Base-by-base conservation (phyloP, 805 yeast species). In the Lipomyces spencermartinsiae region DNA sequence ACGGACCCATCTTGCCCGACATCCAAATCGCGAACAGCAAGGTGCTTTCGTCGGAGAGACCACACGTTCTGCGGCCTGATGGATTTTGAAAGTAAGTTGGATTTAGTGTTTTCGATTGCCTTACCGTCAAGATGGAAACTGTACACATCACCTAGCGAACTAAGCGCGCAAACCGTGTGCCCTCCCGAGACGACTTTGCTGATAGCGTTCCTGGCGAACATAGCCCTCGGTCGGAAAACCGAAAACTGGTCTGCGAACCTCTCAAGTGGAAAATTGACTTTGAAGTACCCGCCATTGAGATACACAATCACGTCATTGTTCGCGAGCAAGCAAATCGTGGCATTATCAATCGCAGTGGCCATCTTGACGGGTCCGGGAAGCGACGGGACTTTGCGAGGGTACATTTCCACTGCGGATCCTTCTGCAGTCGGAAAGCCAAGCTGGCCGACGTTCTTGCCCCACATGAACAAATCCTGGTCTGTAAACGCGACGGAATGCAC, bases 381-480 rank as follows among this genome's bases (percentile, higher is more conserved):
- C 67, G 2, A 70, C 22, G 70, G 82, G 83, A 22, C 87, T 86
- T 71, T 80, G 76, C 73, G 70, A 64, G 74, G 80, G 14, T 59
- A 31, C 22, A 58, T 70, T 71, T 8, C 80, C 75, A 70, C 78
- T 74, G 70, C 72, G 33, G 63, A 63, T 22, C 68, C 69, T 69
- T 72, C 71, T 16, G 77, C 66, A 19, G 79, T 66, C 5, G 80
- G 73, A 61, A 85, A 80, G 2, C 94, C 94, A 88, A 92, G 86
- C 76, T 92, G 97, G 0, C 97, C 97, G 46, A 86, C 79, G 74
- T 92, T 90, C 49, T 89, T 78, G 1, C 97, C 97, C 97, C 97
- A 92, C 51, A 86, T 77, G 68, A 79, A 85, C 1, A 89, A 71
- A 9, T 84, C 85, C 56, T 79, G 76, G 6, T 79, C 80, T 0